These are phyloP conservation scores for Lichtheimia hyalospora DNA, from an alignment of 371 early-diverging fungal species.

Conservation along the genomic window DNA sequence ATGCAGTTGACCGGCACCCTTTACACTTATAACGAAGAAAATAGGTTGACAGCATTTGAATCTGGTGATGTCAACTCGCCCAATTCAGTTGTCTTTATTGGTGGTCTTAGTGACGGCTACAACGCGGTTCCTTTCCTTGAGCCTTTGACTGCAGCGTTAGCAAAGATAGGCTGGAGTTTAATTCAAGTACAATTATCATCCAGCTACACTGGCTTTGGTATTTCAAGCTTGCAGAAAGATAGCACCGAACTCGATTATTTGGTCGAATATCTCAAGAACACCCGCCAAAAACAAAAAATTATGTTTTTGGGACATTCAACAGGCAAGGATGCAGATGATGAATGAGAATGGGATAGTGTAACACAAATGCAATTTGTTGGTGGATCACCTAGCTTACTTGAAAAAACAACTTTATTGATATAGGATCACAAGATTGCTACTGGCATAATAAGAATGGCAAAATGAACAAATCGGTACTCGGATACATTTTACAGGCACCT, in stretches of 20 bases:
- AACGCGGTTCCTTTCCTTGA: conserved; percentile 47
- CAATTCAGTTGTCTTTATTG: conserved; percentile 46
- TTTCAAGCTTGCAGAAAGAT: conserved; percentile 39
- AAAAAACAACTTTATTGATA: background rate
- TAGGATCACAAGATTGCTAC: conserved; percentile 54
- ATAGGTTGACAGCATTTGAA: conserved; percentile 50
- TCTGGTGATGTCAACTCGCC: conserved; percentile 30
- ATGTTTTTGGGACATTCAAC: conserved; percentile 59
- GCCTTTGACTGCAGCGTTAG: conserved; percentile 24
- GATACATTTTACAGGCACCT: conserved; percentile 54
- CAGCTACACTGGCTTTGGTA: conserved; percentile 52
- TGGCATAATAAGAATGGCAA: conserved; percentile 42
- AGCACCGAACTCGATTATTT: conserved; percentile 41
- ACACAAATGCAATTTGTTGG: background rate
- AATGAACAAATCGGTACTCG: conserved; percentile 25
- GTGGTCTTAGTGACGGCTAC: conserved; percentile 52
- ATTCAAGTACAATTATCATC: conserved; percentile 53
- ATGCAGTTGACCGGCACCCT: conserved; percentile 18
- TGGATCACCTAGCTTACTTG: background rate
- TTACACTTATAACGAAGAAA: conserved; percentile 15
- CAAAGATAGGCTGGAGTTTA: conserved; percentile 36
- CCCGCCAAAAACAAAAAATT: conserved; percentile 36
- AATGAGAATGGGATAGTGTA: background rate
- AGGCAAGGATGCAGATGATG: conserved; percentile 15
- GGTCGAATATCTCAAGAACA: conserved; percentile 28